A percentile compares a stretch with the other conserved stretches of the same genome.
Conservation (phyloP, 192 early-diverging fungal species). For the Entomortierella parvispora region DNA sequence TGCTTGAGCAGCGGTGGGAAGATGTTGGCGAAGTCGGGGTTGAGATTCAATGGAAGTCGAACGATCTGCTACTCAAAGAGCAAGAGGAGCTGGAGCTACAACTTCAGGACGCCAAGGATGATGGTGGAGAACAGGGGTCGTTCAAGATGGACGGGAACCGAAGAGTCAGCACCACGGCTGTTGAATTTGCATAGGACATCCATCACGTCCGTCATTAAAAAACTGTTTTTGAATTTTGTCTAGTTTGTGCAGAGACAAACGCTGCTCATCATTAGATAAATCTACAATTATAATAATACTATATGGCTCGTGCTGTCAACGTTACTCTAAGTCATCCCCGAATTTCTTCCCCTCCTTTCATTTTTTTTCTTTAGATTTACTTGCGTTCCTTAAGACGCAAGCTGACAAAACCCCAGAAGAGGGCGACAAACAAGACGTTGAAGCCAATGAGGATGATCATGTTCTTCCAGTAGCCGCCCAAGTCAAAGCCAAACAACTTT, state of each 20-base stretch:
- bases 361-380: conserved; percentile 14
- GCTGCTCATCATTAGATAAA: too few species aligned
- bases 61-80: conserved; percentile 22
- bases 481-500: conserved; percentile 55
- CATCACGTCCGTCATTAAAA: too few species aligned
- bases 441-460: conserved; percentile 41
- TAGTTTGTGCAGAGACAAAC: too few species aligned
- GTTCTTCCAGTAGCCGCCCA: conserved; percentile 35
- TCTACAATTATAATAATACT: too few species aligned
- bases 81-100: neutral
- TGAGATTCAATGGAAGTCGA: conserved; percentile 38
- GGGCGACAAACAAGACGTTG: conserved; percentile 25
- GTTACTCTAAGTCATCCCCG: too few species aligned
- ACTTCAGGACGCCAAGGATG: neutral
- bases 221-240: too few species aligned
- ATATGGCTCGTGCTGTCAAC: too few species aligned
- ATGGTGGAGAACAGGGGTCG: neutral
- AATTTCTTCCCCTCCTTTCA: too few species aligned
- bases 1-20: conserved; percentile 47
- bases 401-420: conserved; percentile 34
- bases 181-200: conserved; percentile 32
- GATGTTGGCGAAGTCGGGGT: conserved; percentile 42
- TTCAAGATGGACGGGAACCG: conserved; percentile 21
- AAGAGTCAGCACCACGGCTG: conserved; percentile 30
- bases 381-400: conserved; percentile 50